Base-by-base conservation (phyloP, 768 basidiomycete species). In the Stropharia rugosoannulata region DNA sequence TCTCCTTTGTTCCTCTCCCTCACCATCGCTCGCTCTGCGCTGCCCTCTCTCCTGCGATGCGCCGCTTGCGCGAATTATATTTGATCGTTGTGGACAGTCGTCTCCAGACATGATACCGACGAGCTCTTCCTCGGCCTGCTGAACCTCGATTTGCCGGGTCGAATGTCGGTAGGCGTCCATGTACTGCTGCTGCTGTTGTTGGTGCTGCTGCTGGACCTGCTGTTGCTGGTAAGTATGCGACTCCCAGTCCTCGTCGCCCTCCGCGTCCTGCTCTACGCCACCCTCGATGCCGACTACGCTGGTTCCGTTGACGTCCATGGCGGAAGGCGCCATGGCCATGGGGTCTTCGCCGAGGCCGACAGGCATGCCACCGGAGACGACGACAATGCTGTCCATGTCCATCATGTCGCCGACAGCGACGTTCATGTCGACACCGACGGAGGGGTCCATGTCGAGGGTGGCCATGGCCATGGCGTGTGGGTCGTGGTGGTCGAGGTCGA, bases 211-310 rank as follows among this genome's bases (percentile, higher is more conserved):
- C 37, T 64, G 44, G 51, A 39, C 22, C 41, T 58, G 57, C 39
- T 60, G 66, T 19, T 58, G 41, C 16, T 56, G 48, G 22, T 61
- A 57, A 45, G 46, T 45, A 15, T 60, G 58, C 29, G 67, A 64
- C 16, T 44, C 51, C 51, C 51, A 52, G 45, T 71, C 69, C 16
- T 63, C 59, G 39, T 68, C 66, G 12, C 63, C 64, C 4, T 50
- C 62, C 13, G 58, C 58, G 37, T 60, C 62, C 37, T 64, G 61
- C 39, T 64, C 65, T 18, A 54, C 52, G 18, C 51, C 53, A 36
- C 52, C 56, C n/a, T 41, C 54, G 36, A 57, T 58, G 9, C 25
- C 55, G 25, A 42, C 25, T 3, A 32, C 29, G 29, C 2, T 46
- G 18, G 11, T 27, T 4, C 25, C 22, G 45, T 18, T 15, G 0